These are phyloP conservation scores for Galerina sulciceps DNA, from an alignment of 768 basidiomycete genomes.

Conservation along the genomic window DNA sequence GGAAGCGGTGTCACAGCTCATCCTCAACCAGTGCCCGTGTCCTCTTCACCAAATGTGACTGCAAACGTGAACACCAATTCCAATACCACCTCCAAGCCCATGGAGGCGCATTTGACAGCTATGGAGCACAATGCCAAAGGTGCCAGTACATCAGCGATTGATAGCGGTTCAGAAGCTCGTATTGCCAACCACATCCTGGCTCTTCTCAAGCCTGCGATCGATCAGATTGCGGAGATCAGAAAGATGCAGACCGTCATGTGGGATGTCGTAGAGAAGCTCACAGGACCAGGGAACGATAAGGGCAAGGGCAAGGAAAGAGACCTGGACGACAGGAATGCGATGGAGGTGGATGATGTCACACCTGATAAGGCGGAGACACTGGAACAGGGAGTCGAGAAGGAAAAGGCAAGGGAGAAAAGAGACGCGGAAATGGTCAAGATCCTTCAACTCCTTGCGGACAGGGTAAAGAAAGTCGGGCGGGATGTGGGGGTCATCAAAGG, in stretches of 20 bases:
- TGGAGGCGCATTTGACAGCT: not conserved
- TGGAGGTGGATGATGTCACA: not conserved
- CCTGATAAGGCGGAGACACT: not conserved
- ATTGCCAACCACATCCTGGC: not conserved
- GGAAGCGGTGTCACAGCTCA: too few species aligned
- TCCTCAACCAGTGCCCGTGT: too few species aligned
- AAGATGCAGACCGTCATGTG: not conserved
- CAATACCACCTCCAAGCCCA: too few species aligned
- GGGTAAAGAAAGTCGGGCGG: slow-evolving; percentile 1
- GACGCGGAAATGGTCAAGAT: not conserved
- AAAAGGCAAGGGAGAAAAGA: not conserved
- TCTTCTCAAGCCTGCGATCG: not conserved
- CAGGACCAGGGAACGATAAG: not conserved
- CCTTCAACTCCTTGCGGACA: not conserved
- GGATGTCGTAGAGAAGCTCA: not conserved
- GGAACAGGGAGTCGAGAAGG: not conserved
- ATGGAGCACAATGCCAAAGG: not conserved
- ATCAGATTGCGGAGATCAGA: not conserved
- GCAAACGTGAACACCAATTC: too few species aligned
- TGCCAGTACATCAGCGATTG: not conserved
- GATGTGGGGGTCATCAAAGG: not conserved
- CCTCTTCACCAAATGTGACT: too few species aligned
- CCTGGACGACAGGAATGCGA: not conserved
- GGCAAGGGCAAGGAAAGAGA: not conserved
- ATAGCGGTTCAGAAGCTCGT: not conserved